These are phyloP conservation scores for Xylaria curta DNA, from an alignment of 495 filamentous ascomycete species.

Conservation along the genomic window DNA sequence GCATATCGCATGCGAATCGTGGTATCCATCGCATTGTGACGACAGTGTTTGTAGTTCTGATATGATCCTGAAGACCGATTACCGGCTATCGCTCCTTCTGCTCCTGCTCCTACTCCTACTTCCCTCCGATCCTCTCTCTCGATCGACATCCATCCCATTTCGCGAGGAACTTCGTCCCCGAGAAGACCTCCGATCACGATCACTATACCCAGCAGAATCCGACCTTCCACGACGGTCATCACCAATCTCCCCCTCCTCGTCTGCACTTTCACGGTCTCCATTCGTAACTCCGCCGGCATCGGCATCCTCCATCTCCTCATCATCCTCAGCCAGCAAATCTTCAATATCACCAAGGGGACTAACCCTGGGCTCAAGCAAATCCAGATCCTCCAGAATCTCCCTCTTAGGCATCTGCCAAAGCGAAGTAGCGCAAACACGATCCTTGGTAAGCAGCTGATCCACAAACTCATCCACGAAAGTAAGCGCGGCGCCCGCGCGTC, in stretches of 20 bases:
- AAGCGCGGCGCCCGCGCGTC: conserved; percentile 71
- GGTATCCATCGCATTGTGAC: not conserved
- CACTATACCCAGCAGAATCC: conserved; percentile 24
- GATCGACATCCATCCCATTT: conserved; percentile 48
- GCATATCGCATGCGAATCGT: not conserved
- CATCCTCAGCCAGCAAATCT: conserved; percentile 72
- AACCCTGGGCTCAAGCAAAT: conserved; percentile 80
- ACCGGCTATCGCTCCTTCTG: not conserved
- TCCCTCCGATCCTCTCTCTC: conserved; percentile 28
- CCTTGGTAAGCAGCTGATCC: conserved; percentile 88
- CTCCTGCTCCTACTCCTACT: conserved; percentile 15
- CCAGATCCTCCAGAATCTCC: conserved; percentile 86
- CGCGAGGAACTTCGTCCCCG: conserved; percentile 33
- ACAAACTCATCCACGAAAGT: conserved; percentile 93
- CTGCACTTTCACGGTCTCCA: conserved; percentile 15
- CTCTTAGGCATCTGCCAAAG: conserved; percentile 89
- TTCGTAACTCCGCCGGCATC: conserved; percentile 31
- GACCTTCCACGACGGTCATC: conserved; percentile 33
- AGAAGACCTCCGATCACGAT: conserved; percentile 25
- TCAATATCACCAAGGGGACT: conserved; percentile 89
- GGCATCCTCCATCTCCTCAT: conserved; percentile 28
- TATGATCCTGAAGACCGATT: not conserved
- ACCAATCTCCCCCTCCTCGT: conserved; percentile 29
- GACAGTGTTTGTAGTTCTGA: not conserved
- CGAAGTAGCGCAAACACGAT: conserved; percentile 88